Conservation (phyloP, 148 eudicot genomes). For the Rhododendron kiyosumense region DNA sequence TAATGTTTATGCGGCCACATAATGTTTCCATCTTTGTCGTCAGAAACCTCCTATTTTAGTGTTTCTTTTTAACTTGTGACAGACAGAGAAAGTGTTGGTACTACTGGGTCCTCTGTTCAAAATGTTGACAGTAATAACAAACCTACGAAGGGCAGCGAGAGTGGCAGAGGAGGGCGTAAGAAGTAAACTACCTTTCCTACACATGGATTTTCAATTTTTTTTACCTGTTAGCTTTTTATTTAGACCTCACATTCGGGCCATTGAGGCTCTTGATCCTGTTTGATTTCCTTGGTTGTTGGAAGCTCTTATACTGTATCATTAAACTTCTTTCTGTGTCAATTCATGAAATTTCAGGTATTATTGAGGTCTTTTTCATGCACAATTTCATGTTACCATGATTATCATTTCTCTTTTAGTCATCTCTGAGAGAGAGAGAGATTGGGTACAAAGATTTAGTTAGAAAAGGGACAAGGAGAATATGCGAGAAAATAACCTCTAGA, state of each 20-base stretch:
- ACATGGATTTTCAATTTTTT: background rate
- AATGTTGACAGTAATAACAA: slow-evolving; percentile 43
- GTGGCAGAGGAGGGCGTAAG: slow-evolving; percentile 89
- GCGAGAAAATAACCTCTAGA: background rate
- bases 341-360: background rate
- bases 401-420: background rate
- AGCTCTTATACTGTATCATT: background rate
- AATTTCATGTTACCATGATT: background rate
- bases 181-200: slow-evolving; percentile 42
- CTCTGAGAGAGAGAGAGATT: background rate
- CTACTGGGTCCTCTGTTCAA: slow-evolving; percentile 48
- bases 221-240: background rate
- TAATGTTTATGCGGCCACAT: background rate
- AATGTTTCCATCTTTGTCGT: background rate
- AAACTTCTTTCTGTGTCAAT: background rate
- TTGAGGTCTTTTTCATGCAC: background rate
- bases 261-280: background rate
- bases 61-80: slow-evolving; percentile 16
- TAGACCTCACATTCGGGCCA: background rate
- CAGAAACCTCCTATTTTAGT: background rate
- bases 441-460: background rate
- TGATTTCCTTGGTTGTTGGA: background rate
- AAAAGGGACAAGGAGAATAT: background rate
- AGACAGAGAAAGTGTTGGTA: slow-evolving; percentile 65
- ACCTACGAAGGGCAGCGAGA: slow-evolving; percentile 56